Evolutionary conservation across 495 filamentous ascomycete genomes (phyloP), one percentile per base, ranked within the genome.

Genomic region (Aspergillus haitiensis): DNA sequence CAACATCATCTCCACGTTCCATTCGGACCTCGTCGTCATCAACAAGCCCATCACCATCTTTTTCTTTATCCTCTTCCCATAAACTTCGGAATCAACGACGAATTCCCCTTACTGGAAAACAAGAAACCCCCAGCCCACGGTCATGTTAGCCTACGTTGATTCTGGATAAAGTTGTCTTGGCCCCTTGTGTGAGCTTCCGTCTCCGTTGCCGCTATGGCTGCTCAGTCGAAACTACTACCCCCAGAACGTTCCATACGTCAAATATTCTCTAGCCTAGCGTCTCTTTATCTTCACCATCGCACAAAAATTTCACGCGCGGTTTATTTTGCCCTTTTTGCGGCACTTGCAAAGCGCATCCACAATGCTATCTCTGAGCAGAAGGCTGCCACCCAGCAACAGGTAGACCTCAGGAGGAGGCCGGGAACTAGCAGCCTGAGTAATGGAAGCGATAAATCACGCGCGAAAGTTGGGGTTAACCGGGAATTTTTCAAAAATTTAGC

Each of bases 331-430:
- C 85, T 98, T 57, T 89, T 95, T 60, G 78, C 95, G 55, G 90
- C 92, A 39, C 85, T 98, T 54, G 82, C 89, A 37, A 91, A 96
- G 71, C 91, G 95, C 62, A 85, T 97, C 35, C 92, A 92, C 64
- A 87, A 91, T 85, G 92, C 92, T 60, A 87, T 98, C 67, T 84
- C 86, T 63, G 92, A 97, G 69, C 95, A 98, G 70, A 97, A 94
- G 70, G 89, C 91, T 7, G 91, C 94, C 9, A 87, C 92, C 8
- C 75, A 75, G 10, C 87, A 89, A 53, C 88, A 91, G 59, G 84
- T 84, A 2, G 84, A 85, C 64, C 70, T 84, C 59, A 84, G 84
- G 33, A 77, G 78, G 60, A 80, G 80, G 15, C 78, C 80, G 13
- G 78, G 73, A 6, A 87, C 84, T 40, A 85, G 79, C 37, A 79